Evolutionary conservation across 768 basidiomycete genomes (phyloP), one percentile per base, ranked within the genome.

Genomic region (Pleurotus salmoneostramineus): DNA sequence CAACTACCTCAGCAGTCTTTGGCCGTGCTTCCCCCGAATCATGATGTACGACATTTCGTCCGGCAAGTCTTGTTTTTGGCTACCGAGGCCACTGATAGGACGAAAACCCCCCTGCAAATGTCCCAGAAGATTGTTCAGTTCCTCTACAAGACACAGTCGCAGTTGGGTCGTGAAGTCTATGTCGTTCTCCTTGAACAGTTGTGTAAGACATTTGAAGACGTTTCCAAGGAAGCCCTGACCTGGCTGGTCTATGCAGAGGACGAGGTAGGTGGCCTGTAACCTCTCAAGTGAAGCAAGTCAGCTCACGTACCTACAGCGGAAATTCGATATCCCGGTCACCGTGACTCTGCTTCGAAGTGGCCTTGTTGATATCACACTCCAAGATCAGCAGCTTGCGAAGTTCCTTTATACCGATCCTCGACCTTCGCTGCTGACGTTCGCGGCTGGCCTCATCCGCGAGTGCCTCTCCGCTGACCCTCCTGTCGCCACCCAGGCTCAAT

Each of bases 231-330:
- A 73, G 97, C 96, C 5, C 90, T 95, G 50, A 91, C 91, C 1
- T 99, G 97, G 97, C 77, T 99, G 49, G 75, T 98, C 46, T 97
- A 94, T 68, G 92, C 97, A 3, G 95, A 98, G 68, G 97, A 99
- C 68, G 92, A 95, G 76, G 94, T 95, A 57, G 57, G 84, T 75
- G 21, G 1, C 21, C 21, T 27, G 21, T 27, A 27, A 27, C 21
- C 21, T 27, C 21, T 1, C 21, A 27, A 27, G 3, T 27, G 21
- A 27, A 27, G 3, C 21, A 27, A 27, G 21, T 27, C 21, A 27
- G 21, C 21, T 27, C 21, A 27, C 21, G 21, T 14, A 62, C 48
- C 15, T 51, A 6, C 64, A 95, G 93, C 93, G 97, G 65, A 99
- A 99, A 74, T 90, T 91, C 74, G 98, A 98, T 67, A 87, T 98